phyloP scores from a whole-genome alignment of 1,284 basidiomycete species.

The Pyrrhoderma lamaoense region DNA sequence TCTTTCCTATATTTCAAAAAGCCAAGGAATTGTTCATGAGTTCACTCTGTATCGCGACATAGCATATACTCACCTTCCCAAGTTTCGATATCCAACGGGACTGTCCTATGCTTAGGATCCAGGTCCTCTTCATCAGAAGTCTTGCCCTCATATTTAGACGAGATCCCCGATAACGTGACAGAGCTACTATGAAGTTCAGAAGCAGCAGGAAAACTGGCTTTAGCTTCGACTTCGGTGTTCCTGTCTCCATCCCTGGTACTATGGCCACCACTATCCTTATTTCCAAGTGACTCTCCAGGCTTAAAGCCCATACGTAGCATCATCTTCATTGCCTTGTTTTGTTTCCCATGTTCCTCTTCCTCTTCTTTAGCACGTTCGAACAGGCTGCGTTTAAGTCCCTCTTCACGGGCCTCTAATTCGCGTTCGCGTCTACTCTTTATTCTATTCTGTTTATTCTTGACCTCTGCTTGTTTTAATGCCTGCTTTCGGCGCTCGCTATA shows the following conservation, averaged over 20 bases:
- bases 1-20: constrained; percentile 45
- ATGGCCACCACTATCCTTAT: constrained; percentile 25
- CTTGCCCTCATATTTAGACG: background rate
- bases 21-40: background rate
- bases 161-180: background rate
- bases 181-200: background rate
- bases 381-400: constrained; percentile 68
- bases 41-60: background rate
- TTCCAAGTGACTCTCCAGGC: constrained; percentile 69
- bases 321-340: constrained; percentile 72
- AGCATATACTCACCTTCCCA: constrained; percentile 54
- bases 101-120: constrained; percentile 37
- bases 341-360: constrained; percentile 32
- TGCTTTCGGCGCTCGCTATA: constrained; percentile 65
- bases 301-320: constrained; percentile 90
- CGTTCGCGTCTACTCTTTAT: constrained; percentile 56
- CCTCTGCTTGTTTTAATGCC: constrained; percentile 43
- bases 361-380: constrained; percentile 70
- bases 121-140: constrained; percentile 12
- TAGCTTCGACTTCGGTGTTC: constrained; percentile 8
- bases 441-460: constrained; percentile 59
- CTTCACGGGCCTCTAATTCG: constrained; percentile 68
- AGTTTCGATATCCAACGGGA: constrained; percentile 65
- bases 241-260: constrained; percentile 8
- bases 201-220: constrained; percentile 15